A percentile compares a stretch with the other conserved stretches of the same genome.
Evolutionary conservation across 306 rosid genomes (phyloP).

Genomic region (Quercus variabilis): DNA sequence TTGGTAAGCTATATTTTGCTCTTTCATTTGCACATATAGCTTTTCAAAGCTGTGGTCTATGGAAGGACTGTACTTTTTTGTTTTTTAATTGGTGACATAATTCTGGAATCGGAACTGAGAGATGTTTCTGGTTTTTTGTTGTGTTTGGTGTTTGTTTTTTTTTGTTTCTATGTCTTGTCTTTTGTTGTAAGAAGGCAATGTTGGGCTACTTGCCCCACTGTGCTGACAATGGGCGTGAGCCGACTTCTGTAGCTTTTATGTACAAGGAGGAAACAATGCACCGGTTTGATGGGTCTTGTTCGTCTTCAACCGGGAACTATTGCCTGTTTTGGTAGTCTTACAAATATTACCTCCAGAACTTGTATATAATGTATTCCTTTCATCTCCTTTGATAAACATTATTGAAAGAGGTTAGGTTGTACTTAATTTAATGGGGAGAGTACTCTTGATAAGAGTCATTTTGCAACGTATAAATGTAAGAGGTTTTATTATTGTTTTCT

Average conservation of each 20-base stretch:
- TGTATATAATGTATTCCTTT: slow-evolving; percentile 41
- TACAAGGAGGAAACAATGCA: slow-evolving; percentile 96
- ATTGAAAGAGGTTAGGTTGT: slow-evolving; percentile 34
- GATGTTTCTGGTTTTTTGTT: slow-evolving; percentile 90
- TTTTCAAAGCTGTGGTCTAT: slow-evolving; percentile 44
- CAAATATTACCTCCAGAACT: slow-evolving; percentile 63
- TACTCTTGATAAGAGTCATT: slow-evolving; percentile 27
- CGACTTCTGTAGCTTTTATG: slow-evolving; percentile 98
- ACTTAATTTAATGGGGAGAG: slow-evolving; percentile 12
- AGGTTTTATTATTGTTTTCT: slow-evolving; percentile 21
- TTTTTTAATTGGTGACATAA: slow-evolving; percentile 68
- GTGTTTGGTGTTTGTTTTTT: slow-evolving; percentile 96
- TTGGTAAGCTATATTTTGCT: slow-evolving; percentile 89
- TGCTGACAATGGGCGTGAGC: slow-evolving; percentile 99
- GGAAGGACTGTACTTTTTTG: slow-evolving; percentile 49
- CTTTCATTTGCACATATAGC: slow-evolving; percentile 44
- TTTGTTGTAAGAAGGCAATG: slow-evolving; percentile 98
- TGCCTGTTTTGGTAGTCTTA: slow-evolving; percentile 93
- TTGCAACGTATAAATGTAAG: slow-evolving; percentile 12
- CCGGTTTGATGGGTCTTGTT: slow-evolving; percentile 99
- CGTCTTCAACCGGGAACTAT: slow-evolving; percentile 88
- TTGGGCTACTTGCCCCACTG: slow-evolving; percentile 99
- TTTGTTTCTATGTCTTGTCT: slow-evolving; percentile 96
- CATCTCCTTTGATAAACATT: slow-evolving; percentile 34
- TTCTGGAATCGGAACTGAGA: slow-evolving; percentile 98